Base-by-base conservation (phyloP, 108 stramenopile genomes). In the Nitzschia inconspicua region DNA sequence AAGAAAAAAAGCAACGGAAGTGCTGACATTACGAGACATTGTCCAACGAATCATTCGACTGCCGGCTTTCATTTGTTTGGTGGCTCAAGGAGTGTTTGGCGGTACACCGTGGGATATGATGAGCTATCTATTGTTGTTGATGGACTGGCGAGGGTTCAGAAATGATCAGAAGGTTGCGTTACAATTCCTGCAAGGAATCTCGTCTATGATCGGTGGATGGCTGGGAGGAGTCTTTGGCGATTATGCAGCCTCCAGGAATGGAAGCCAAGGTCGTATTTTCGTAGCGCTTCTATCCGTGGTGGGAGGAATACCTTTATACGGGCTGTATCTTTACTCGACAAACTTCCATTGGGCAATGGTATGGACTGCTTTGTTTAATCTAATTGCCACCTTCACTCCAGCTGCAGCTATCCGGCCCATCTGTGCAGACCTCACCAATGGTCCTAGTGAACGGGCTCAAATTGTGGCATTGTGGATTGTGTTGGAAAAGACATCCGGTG, bases 21-120 rank as follows among this genome's bases (percentile, higher is more conserved):
- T 13, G 51, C 77, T 79, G 58, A 66, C 62, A 11, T 36, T 80
- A 19, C 23, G 66, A 11, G 64, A 67, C 29, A 80, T 80, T 32
- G 5, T 73, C 20, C 65, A 66, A 24, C 65, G 75, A 0, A 76
- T 80, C 30, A 48, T 74, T 16, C 60, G 54, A 23, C 37, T 76
- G 18, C 79, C 79, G 4, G 69, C 66, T 4, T 80, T 80, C 44
- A 39, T 63, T 1, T 80, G 75, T 48, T 51, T 80, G 32, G 75
- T 80, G 14, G 79, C 73, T 22, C 79, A 74, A 47, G 79, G 79
- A 11, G n/a, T 74, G 4, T 78, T 70, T 43, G 64, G 64, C 28
- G 71, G 74, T 5, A 80, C 67, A 18, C 79, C 79, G 14, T 80
- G 79, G 79, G 75, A 80, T 41, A 76, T 76, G 61, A 80, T 80